These are phyloP conservation scores for Stramenopiles sp. DNA, from an alignment of 352 stramenopile species.

Conservation along the genomic window DNA sequence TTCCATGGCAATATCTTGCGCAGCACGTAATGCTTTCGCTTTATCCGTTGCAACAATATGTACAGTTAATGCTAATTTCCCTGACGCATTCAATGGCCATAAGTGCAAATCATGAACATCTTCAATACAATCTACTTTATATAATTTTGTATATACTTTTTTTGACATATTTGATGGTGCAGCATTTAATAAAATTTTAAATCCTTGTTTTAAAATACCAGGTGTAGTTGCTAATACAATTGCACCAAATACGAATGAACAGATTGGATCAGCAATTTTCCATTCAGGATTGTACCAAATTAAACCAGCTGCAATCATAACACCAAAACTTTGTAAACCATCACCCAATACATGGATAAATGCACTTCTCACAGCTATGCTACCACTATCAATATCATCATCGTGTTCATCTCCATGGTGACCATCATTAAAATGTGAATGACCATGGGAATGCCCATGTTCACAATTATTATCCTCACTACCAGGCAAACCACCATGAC, in stretches of 20 bases:
- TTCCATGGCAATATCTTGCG: slow-evolving; percentile 42
- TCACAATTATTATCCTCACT: background rate
- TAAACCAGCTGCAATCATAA: slow-evolving; percentile 76
- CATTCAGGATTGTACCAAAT: slow-evolving; percentile 90
- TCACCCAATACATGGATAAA: slow-evolving; percentile 93
- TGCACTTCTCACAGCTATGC: slow-evolving; percentile 52
- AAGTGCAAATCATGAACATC: slow-evolving; percentile 93
- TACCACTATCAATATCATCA: slow-evolving; percentile 2
- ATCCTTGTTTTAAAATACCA: slow-evolving; percentile 59
- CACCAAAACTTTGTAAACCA: slow-evolving; percentile 83
- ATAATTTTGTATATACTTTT: slow-evolving; percentile 54
- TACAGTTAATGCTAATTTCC: slow-evolving; percentile 62
- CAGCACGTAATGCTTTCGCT: slow-evolving; percentile 36
- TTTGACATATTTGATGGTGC: slow-evolving; percentile 64
- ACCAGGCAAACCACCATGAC: slow-evolving; percentile 10
- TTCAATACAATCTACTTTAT: slow-evolving; percentile 46
- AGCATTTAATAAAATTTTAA: slow-evolving; percentile 85
- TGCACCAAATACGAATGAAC: slow-evolving; percentile 88
- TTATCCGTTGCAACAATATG: slow-evolving; percentile 50
- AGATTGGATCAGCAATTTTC: slow-evolving; percentile 87
- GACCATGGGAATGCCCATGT: slow-evolving; percentile 20
- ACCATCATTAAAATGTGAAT: slow-evolving; percentile 23
- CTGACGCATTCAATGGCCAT: slow-evolving; percentile 75
- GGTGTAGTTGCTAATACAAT: slow-evolving; percentile 77
- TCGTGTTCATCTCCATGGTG: slow-evolving; percentile 2